These are phyloP conservation scores for Lasiodiplodia sp. DNA, from an alignment of 2,329 filamentous ascomycete species.

Conservation along the genomic window DNA sequence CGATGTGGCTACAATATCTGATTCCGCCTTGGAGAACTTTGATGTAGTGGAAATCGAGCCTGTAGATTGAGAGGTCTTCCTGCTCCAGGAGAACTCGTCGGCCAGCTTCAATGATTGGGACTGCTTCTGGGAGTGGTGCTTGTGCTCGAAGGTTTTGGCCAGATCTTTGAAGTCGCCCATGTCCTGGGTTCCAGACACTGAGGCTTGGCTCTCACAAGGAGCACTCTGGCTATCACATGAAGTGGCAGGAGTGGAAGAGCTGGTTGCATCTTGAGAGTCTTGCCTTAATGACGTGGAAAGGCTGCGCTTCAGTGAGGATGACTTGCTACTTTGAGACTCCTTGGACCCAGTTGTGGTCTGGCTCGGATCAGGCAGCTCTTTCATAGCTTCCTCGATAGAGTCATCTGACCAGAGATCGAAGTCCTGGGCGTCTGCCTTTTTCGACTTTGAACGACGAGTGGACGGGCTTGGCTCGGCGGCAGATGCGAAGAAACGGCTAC, in stretches of 20 bases:
- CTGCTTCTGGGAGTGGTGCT: neutral
- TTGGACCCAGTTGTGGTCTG: neutral
- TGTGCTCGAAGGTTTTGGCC: constrained; percentile 21
- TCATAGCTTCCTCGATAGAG: constrained; percentile 54
- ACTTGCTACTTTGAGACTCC: neutral
- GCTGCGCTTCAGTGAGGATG: neutral
- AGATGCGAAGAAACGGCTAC: constrained; percentile 55
- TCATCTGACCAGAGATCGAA: constrained; percentile 59
- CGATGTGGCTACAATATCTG: neutral
- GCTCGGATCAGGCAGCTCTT: constrained; percentile 42
- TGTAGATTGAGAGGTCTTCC: neutral
- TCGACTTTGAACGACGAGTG: constrained; percentile 43
- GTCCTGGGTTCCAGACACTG: neutral
- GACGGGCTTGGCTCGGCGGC: constrained; percentile 51
- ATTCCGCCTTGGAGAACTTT: neutral
- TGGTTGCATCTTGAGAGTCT: neutral
- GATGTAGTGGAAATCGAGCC: neutral
- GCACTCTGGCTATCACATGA: neutral
- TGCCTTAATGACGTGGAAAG: neutral
- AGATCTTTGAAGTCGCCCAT: constrained; percentile 4
- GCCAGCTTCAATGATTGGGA: neutral
- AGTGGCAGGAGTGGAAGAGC: neutral
- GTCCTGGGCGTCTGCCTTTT: constrained; percentile 43
- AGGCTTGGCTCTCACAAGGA: neutral
- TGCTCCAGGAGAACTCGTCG: constrained; percentile 19